phyloP scores from a whole-genome alignment of 805 yeast genomes.

The Candida krabiensis region DNA sequence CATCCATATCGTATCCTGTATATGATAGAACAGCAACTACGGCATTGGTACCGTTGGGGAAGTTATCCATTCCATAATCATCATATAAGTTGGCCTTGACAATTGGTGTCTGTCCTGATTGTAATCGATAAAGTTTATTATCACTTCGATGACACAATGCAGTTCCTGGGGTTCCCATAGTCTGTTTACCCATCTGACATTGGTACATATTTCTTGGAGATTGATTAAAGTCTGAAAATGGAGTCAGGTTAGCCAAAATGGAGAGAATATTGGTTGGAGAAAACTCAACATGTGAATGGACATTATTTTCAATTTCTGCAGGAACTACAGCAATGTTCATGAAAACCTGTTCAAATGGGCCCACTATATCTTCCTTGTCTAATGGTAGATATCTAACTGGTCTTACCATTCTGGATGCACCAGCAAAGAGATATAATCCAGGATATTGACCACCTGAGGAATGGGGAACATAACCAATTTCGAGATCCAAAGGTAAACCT shows the following conservation, averaged over 20 bases:
- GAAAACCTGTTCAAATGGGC: conserved; percentile 98
- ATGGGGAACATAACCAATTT: conserved; percentile 96
- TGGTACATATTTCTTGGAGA: conserved; percentile 99
- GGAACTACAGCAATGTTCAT: conserved; percentile 96
- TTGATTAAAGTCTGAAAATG: conserved; percentile 97
- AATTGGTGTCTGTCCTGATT: conserved; percentile 95
- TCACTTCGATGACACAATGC: conserved; percentile 90
- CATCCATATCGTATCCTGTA: conserved; percentile 99
- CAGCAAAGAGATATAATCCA: conserved; percentile 88
- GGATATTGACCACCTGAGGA: conserved; percentile 96
- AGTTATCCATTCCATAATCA: conserved; percentile 96
- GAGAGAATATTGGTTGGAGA: conserved; percentile 94
- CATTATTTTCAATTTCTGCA: conserved; percentile 75
- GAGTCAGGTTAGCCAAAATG: conserved; percentile 94
- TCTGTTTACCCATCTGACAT: conserved; percentile 99
- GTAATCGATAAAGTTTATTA: conserved; percentile 89
- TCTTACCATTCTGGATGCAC: conserved; percentile 92
- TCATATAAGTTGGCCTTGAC: conserved; percentile 92
- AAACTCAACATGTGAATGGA: conserved; percentile 91
- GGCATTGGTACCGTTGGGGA: conserved; percentile 98
- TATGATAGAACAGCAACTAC: conserved; percentile 98
- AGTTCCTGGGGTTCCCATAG: conserved; percentile 99
- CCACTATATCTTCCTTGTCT: conserved; percentile 80
- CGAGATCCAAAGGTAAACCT: conserved; percentile 82
- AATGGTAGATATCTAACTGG: conserved; percentile 91